Conservation (phyloP, 2,329 filamentous ascomycete genomes). For the Westerdykella aurantiaca region DNA sequence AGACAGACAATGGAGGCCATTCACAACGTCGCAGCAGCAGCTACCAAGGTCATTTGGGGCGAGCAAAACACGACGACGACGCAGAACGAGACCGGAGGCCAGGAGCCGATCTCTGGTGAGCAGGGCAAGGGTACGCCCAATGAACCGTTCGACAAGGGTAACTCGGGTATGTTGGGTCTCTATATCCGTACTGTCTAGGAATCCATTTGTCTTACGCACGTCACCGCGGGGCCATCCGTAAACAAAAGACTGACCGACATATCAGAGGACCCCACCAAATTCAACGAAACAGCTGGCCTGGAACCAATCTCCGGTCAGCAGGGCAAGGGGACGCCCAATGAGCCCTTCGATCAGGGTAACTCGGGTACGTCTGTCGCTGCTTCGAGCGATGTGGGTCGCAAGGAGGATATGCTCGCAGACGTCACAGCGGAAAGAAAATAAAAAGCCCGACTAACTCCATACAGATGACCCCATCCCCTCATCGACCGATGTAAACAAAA, state of each 20-base stretch:
- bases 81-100: constrained; percentile 37
- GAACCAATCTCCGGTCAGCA: constrained; percentile 69
- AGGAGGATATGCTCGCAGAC: no score
- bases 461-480: not conserved
- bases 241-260: not conserved
- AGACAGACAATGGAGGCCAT: constrained; percentile 34
- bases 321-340: constrained; percentile 60
- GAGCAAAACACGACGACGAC: constrained; percentile 21
- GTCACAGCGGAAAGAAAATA: no score
- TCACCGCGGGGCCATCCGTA: not conserved
- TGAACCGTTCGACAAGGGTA: constrained; percentile 76
- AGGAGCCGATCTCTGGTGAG: constrained; percentile 68
- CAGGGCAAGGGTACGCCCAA: constrained; percentile 60
- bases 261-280: constrained; percentile 3
- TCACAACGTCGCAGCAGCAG: constrained; percentile 30
- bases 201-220: not conserved
- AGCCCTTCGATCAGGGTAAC: constrained; percentile 78
- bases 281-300: constrained; percentile 33
- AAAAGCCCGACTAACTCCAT: no score
- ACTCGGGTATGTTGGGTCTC: constrained; percentile 48
- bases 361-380: constrained; percentile 43
- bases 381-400: not conserved
- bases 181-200: not conserved
- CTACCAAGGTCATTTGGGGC: constrained; percentile 36
- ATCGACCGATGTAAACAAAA: not conserved